phyloP scores from a whole-genome alignment of 2,329 filamentous ascomycete species.

The Phaeoacremonium minimum region DNA sequence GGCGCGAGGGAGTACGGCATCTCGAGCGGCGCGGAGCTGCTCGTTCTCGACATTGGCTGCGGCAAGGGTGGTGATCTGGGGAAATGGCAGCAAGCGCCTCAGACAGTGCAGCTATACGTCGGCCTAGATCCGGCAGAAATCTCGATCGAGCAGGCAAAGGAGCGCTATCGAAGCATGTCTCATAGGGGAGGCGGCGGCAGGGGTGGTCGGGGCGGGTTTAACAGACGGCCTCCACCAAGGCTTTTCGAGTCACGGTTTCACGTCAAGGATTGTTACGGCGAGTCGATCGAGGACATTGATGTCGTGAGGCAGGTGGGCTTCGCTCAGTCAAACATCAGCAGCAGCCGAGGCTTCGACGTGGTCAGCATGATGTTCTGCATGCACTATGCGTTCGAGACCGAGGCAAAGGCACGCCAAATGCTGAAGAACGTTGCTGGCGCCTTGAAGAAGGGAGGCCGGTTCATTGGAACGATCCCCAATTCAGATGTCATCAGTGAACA shows the following conservation, averaged over 20 bases:
- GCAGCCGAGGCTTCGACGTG: slow-evolving; percentile 83
- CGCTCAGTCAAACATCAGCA: slow-evolving; percentile 67
- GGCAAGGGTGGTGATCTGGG: slow-evolving; percentile 93
- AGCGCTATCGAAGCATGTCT: slow-evolving; percentile 73
- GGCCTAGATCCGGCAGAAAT: slow-evolving; percentile 90
- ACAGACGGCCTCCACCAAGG: slow-evolving; percentile 43
- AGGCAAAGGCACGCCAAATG: slow-evolving; percentile 88
- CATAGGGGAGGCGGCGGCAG: slow-evolving; percentile 48
- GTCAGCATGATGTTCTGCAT: slow-evolving; percentile 99
- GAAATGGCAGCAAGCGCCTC: slow-evolving; percentile 95
- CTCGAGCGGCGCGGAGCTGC: slow-evolving; percentile 55
- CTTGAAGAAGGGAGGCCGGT: slow-evolving; percentile 88
- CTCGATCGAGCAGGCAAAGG: slow-evolving; percentile 84
- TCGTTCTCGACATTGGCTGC: slow-evolving; percentile 91
- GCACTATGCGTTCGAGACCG: slow-evolving; percentile 96
- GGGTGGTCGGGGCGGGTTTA: slow-evolving; percentile 38
- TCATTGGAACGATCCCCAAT: slow-evolving; percentile 95
- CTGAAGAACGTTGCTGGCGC: slow-evolving; percentile 85
- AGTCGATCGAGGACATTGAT: slow-evolving; percentile 74
- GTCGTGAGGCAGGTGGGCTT: slow-evolving; percentile 87
- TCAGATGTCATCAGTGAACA: slow-evolving; percentile 81
- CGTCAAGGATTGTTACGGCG: slow-evolving; percentile 88
- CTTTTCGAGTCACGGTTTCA: slow-evolving; percentile 85
- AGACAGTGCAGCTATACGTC: slow-evolving; percentile 87
- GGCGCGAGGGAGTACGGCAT: slow-evolving; percentile 51